Base-by-base conservation (phyloP, 1,284 basidiomycete genomes). In the Cerrena zonata region DNA sequence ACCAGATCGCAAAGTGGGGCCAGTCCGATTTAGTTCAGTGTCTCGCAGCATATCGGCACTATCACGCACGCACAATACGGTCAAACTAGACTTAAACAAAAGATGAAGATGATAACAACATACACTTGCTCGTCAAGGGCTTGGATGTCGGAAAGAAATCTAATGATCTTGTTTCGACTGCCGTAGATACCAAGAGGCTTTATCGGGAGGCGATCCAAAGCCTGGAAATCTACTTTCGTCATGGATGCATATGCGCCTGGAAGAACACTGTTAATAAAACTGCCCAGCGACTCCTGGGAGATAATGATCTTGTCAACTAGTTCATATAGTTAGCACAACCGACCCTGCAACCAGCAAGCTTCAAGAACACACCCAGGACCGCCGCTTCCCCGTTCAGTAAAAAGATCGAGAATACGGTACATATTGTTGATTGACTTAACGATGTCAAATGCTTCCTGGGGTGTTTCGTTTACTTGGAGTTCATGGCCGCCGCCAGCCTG, bases 251-350 rank as follows among this genome's bases (percentile, higher is more conserved):
- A 81, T 4, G 79, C 71, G 1, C 75, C 71, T 0, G 78, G 77
- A 19, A 58, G 66, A 3, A 79, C 49, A 18, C 63, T 59, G 41
- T 80, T 78, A 53, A 79, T 66, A 45, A 80, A 70, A 2, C 56
- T 55, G 48, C 69, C 66, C 21, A 80, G 61, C 2, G 71, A 72
- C 18, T 72, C 70, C 59, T 79, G 76, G 22, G 69, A 70, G 37
- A 82, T 81, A 60, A 83, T 73, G 40, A 83, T 70, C 58, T 84
- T 83, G 52, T 80, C 79, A 21, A 79, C 78, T 82, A 45, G 18
- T n/a, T n/a, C 11, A 42, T 13, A 21, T 42, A 12, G 11, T 36
- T n/a, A 36, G 34, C 34, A 36, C 34, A 36, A 36, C n/a, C 10
- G 10, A 42, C 13, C 19, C 11, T 10, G 13, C 11, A 42, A 11